Base-by-base conservation (phyloP, 108 stramenopile genomes). In the Cyclotella baltica region DNA sequence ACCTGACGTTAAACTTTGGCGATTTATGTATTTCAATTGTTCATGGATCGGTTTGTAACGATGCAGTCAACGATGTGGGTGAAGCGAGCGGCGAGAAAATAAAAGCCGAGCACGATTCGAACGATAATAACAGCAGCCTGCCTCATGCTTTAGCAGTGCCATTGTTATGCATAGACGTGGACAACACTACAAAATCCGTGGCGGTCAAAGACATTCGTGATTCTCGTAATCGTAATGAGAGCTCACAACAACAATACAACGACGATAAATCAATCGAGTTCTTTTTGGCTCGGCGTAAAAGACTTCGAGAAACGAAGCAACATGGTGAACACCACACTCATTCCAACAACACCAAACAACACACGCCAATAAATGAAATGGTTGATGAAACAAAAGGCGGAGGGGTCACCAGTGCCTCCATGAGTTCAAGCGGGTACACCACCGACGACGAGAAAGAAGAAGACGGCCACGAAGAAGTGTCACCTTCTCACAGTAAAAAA, bases 141-240 rank as follows among this genome's bases (percentile, higher is more conserved):
- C 59, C 59, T 27, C 20, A 61, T 34, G n/a, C n/a, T n/a, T n/a
- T n/a, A n/a, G n/a, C n/a, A n/a, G n/a, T 72, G 18, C 52, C 56
- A 25, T 18, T 78, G 0, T 27, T 78, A 20, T 72, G 77, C 46
- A 72, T 78, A 18, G 77, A 78, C 34, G 74, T 80, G 23, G 79
- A 80, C 62, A 48, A 51, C 33, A 31, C 70, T 19, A 53, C 75
- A 23, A 31, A 70, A 0, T 68, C 23, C 47, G 75, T 70, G 18
- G 75, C 79, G 0, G 75, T 76, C 22, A 80, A 80, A 68, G 79
- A 80, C 27, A 34, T 75, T 16, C 78, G 78, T 15, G 22, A 25
- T 31, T 6, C 9, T 37, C 31, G 62, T 25, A 47, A 56, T 25
- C 63, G 56, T 6, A 22, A 37, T 23, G 16, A 19, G 34, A 35